Base-by-base conservation (phyloP, 1,284 basidiomycete species). In the Moesziomyces antarcticus region DNA sequence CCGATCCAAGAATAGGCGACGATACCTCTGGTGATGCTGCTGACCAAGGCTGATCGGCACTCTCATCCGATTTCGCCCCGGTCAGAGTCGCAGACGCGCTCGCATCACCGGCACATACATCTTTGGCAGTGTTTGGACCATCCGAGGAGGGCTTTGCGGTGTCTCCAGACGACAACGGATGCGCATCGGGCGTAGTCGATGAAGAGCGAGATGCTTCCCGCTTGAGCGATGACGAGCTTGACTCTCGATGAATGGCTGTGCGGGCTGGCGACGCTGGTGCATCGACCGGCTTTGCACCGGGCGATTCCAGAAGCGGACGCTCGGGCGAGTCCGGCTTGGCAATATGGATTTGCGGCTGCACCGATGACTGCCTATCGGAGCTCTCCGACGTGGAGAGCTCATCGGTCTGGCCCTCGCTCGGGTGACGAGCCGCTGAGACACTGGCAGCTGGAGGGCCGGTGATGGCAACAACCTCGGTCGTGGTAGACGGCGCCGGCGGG, bases 401-500 rank as follows among this genome's bases (percentile, higher is more conserved):
- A 3, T 16, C 35, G 16, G 16, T 8, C 18, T 40, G 13, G 37
- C 37, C 37, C 37, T 40, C 37, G 18, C 37, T 40, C 37, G 37
- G 37, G 16, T 16, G 14, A 5, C 37, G 37, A 33, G 30, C 37
- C 6, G 60, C 13, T 7, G 22, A 25, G 7, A 50, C 37, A n/a
- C 43, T 56, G 16, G 54, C 33, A 1, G 40, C 50, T 5, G 60
- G 25, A 22, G 68, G 41, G 9, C 60, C 50, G 3, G 60, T 55
- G 3, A 56, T 37, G 3, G 73, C 61, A 2, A 59, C 64, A 4
- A 75, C 56, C 24, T 57, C 47, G 1, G 55, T 75, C 14, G 73
- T 75, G 3, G 68, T 56, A 30, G 64, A 50, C 1, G 73, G 63
- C 1, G 73, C 73, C 1, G 73, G 59, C 6, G 73, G 73, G 18